Evolutionary conservation across 768 basidiomycete species (phyloP).

Genomic region (Termitomyces sp.): DNA sequence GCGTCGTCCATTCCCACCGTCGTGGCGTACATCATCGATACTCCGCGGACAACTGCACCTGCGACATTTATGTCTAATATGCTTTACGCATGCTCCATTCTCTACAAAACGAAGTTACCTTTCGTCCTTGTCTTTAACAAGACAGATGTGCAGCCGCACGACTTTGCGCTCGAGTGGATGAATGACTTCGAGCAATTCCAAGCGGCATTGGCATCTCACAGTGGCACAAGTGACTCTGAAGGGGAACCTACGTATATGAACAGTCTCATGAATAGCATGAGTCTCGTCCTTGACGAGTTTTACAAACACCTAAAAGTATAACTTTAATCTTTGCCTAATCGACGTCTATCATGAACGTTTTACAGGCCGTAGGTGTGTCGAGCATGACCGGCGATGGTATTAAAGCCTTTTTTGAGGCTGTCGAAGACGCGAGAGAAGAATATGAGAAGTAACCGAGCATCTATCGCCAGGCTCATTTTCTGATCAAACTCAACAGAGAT

Average conservation of each 20-base stretch:
- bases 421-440: slow-evolving; percentile 81
- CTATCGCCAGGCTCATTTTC: background rate
- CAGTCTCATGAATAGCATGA: slow-evolving; percentile 99
- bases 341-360: background rate
- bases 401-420: slow-evolving; percentile 86
- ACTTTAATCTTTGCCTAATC: slow-evolving; percentile 12
- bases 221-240: slow-evolving; percentile 63
- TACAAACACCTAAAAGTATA: slow-evolving; percentile 89
- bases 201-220: slow-evolving; percentile 69
- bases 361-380: slow-evolving; percentile 89
- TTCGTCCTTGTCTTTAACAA: slow-evolving; percentile 99
- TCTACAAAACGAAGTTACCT: slow-evolving; percentile 97
- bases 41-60: slow-evolving; percentile 88
- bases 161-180: slow-evolving; percentile 98
- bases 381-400: slow-evolving; percentile 95
- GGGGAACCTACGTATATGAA: slow-evolving; percentile 98
- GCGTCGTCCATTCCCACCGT: slow-evolving; percentile 92
- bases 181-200: slow-evolving; percentile 96
- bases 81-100: slow-evolving; percentile 97
- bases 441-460: slow-evolving; percentile 69
- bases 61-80: slow-evolving; percentile 99
- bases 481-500: slow-evolving; percentile 44
- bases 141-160: slow-evolving; percentile 85
- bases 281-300: slow-evolving; percentile 95
- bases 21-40: slow-evolving; percentile 96